Conservation (phyloP, 805 yeast species). For the Yueomyces sp. region DNA sequence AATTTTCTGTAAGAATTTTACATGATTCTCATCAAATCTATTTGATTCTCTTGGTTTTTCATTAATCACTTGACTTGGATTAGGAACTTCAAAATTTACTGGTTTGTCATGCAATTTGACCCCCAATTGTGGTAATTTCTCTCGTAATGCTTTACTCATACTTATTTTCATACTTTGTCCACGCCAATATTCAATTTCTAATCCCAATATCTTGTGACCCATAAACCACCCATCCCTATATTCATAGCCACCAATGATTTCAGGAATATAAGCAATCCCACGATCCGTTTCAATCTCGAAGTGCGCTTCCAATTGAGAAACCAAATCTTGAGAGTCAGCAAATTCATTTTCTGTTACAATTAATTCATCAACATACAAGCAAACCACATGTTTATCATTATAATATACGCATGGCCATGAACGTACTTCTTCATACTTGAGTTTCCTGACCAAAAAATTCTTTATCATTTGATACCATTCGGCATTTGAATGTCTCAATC, state of each 20-base stretch:
- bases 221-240: not conserved
- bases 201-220: not conserved
- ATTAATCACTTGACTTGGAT: not conserved
- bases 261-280: not conserved
- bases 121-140: too few relatives aligned
- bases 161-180: too few relatives aligned
- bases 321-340: constrained; percentile 3
- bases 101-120: not conserved
- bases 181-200: not conserved
- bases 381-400: constrained; percentile 1
- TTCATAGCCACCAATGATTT: not conserved
- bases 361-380: constrained; percentile 7
- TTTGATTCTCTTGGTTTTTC: not conserved
- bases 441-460: not conserved
- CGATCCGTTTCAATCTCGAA: not conserved
- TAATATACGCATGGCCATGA: constrained; percentile 6
- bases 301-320: not conserved
- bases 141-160: not conserved
- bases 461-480: constrained; percentile 2
- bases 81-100: not conserved
- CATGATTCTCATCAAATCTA: not conserved
- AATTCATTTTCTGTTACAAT: not conserved
- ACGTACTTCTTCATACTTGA: constrained; percentile 1
- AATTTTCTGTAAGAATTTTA: not conserved
- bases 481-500: constrained; percentile 3